Evolutionary conservation across 345 rosid species (phyloP), one percentile per base, ranked within the genome.

Genomic region (Populus euphratica): DNA sequence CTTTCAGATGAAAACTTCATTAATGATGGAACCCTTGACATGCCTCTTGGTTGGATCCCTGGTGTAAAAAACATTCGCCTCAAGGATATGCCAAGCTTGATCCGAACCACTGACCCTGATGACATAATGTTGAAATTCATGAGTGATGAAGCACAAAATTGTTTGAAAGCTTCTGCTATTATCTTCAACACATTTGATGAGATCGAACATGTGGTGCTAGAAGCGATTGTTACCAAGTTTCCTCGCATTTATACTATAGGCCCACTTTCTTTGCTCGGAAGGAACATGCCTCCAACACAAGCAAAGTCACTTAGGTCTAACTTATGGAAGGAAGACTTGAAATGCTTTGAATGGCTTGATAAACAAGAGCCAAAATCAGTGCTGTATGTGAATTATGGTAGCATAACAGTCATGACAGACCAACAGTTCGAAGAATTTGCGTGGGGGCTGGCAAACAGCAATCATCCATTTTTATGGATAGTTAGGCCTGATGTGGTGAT

Each of bases 401-500:
- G 82, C 49, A 38, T 85, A 3, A 54, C 84, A 36, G 69, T 75
- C 66, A 79, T 82, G 80, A 73, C 72, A 1, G 73, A 78, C 16
- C 35, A 77, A 16, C 76, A 86, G 38, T 43, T 86, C 68, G 75
- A 61, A 44, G 85, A 86, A 62, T 81, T 86, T 66, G 87, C 89
- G 0, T 72, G 82, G 86, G 85, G 89, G 14, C 82, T 84, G 27
- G 89, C 87, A 1, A 76, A 79, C 8, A 72, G 78, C 65, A 82
- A 82, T 41, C 63, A 75, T 56, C 80, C 85, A 5, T 82, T 86
- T 76, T 31, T 86, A 11, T 86, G 89, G 89, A 73, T 86, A 7
- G 61, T 82, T 5, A 75, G 86, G 77, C 67, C 76, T 8, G 86
- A 84, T 52, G 50, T 84, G 25, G 79, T 82, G 25, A 71, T 5